Conservation (phyloP, 1,139 yeast species). For the Hansenula sp. region DNA sequence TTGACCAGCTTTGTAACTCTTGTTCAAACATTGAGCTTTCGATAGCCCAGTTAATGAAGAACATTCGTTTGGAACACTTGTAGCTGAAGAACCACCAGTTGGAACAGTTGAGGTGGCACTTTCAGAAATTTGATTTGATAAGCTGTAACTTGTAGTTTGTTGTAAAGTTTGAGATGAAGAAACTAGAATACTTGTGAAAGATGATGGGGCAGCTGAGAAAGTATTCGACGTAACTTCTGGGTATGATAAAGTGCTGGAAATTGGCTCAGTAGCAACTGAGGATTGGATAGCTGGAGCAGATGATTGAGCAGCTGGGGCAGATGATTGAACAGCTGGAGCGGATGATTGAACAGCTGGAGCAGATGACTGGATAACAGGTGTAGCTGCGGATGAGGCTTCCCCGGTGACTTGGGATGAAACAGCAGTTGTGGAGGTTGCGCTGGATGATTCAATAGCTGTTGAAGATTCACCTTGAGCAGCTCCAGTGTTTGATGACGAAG, state of each 20-base stretch:
- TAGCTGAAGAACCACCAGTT: slow-evolving; percentile 7
- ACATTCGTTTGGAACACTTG: slow-evolving; percentile 25
- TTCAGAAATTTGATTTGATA: slow-evolving; percentile 3
- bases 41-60: slow-evolving; percentile 30
- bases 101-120: slow-evolving; percentile 13
- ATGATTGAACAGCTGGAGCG: slow-evolving; percentile 6
- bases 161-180: slow-evolving; percentile 7
- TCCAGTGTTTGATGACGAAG: slow-evolving; percentile 11
- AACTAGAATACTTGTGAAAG: slow-evolving; percentile 4
- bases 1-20: slow-evolving; percentile 29
- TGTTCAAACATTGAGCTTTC: slow-evolving; percentile 38
- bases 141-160: slow-evolving; percentile 3
- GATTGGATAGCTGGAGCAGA: slow-evolving; percentile 9
- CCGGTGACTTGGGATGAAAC: too few relatives aligned
- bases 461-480: slow-evolving; percentile 4
- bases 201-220: slow-evolving; percentile 3
- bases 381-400: slow-evolving; percentile 5
- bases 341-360: slow-evolving; percentile 8
- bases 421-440: slow-evolving; percentile 5
- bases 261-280: slow-evolving; percentile 4
- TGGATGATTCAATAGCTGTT: not conserved
- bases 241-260: not conserved
- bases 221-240: slow-evolving; percentile 6
- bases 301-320: slow-evolving; percentile 5
- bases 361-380: slow-evolving; percentile 4